phyloP scores from a whole-genome alignment of 2,329 filamentous ascomycete species.

The Cordyceps fumosorosea region DNA sequence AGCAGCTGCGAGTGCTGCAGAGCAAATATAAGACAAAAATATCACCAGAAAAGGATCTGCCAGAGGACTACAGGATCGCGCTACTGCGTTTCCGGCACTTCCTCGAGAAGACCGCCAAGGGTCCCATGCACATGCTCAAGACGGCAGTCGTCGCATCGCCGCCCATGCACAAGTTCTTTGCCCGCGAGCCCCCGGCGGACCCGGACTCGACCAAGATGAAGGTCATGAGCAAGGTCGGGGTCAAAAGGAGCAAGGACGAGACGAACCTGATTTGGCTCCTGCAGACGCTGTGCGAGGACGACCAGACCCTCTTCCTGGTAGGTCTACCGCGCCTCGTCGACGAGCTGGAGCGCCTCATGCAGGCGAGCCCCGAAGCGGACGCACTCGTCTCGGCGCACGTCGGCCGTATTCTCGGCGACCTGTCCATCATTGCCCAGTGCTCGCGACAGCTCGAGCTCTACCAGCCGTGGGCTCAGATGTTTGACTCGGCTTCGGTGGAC shows the following conservation, averaged over 20 bases:
- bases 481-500: constrained; percentile 25
- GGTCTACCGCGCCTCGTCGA: constrained; percentile 35
- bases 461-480: constrained; percentile 41
- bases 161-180: constrained; percentile 30
- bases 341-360: constrained; percentile 39
- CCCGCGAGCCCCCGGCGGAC: constrained; percentile 22
- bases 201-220: constrained; percentile 19
- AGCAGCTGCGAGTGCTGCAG: constrained; percentile 23
- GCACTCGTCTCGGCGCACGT: constrained; percentile 33
- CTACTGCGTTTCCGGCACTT: constrained; percentile 34
- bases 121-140: constrained; percentile 21
- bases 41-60: constrained; percentile 24
- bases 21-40: constrained; percentile 27
- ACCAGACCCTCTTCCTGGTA: constrained; percentile 23
- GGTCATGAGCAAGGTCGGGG: constrained; percentile 14
- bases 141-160: constrained; percentile 30
- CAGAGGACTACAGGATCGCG: constrained; percentile 26
- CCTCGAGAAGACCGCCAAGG: constrained; percentile 27
- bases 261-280: constrained; percentile 31
- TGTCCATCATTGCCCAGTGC: constrained; percentile 40
- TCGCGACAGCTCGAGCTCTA: constrained; percentile 38
- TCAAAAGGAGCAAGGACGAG: constrained; percentile 19
- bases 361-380: constrained; percentile 28
- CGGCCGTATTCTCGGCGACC: constrained; percentile 32
- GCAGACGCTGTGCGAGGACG: constrained; percentile 31